Base-by-base conservation (phyloP, 2,329 filamentous ascomycete species). In the Purpureocillium takamizusanense region DNA sequence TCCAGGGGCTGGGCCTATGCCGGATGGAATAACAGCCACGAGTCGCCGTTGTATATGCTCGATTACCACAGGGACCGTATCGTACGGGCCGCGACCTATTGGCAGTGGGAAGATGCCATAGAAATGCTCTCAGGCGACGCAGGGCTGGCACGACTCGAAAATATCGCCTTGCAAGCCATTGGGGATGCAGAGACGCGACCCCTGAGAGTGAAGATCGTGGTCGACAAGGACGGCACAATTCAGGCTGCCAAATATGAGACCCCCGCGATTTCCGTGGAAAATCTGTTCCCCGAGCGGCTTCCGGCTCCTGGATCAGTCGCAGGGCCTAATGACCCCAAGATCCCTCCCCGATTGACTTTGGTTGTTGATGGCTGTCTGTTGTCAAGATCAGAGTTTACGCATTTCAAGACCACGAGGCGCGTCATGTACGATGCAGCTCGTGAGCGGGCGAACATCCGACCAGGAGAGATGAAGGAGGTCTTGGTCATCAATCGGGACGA, bases 341-440 rank as follows among this genome's bases (percentile, higher is more conserved):
- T 51, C 9, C 40, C 44, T 1, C 51, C 57, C 1, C 52, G 52
- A 1, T 74, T 65, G 42, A 59, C 63, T 3, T 55, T 78, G 3
- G 42, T 69, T 1, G 41, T 75, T 3, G 73, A 78, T 48, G 38
- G 41, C 9, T 41, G 46, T n/a, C 38, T 38, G n/a, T 72, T 68
- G 0, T 29, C 47, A 7, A 58, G 60, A 31, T 76, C 74, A 1
- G 71, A 77, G n/a, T 84, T 82, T 53, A 95, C 89, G 0, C 79
- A 81, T 41, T 85, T 84, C 65, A 97, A 98, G 60, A 97, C 90
- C 0, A 92, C 85, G 0, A 66, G 72, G 35, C 77, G 90, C 12
- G 63, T 67, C 9, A 69, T 79, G 55, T 97, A 97, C 57, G 76
- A 84, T 33, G 65, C 63, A 3, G 85, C 87, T 1, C 76, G 88